These are phyloP conservation scores for Cystobasidium tubakii DNA, from an alignment of 768 basidiomycete genomes.

Conservation along the genomic window DNA sequence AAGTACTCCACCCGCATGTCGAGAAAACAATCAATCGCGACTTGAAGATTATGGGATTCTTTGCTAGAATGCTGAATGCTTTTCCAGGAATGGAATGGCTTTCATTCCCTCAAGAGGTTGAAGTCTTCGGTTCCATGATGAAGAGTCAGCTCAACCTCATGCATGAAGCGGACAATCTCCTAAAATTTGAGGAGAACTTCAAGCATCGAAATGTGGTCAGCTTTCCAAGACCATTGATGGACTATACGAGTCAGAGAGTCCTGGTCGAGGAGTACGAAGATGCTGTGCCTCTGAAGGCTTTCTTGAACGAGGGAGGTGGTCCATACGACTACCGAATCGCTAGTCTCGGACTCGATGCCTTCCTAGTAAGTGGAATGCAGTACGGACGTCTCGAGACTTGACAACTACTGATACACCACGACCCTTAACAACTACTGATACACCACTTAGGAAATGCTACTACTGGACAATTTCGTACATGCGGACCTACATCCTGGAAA, in stretches of 20 bases:
- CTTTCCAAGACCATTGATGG: constrained; percentile 78
- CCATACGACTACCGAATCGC: constrained; percentile 84
- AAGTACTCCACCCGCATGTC: constrained; percentile 85
- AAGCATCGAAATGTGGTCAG: constrained; percentile 65
- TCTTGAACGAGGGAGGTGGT: constrained; percentile 83
- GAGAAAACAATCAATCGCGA: constrained; percentile 76
- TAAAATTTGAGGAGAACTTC: constrained; percentile 80
- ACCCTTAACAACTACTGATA: no score
- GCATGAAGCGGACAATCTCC: constrained; percentile 80
- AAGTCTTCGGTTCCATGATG: constrained; percentile 96
- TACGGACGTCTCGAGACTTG: no score
- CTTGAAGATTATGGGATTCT: constrained; percentile 89
- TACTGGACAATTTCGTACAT: constrained; percentile 96
- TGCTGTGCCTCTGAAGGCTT: constrained; percentile 78
- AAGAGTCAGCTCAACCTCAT: constrained; percentile 83
- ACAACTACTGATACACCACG: no score
- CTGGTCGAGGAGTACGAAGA: constrained; percentile 90
- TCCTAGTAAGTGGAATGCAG: constrained; percentile 68
- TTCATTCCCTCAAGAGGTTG: constrained; percentile 88
- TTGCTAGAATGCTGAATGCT: constrained; percentile 68
- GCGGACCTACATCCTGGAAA: constrained; percentile 63
- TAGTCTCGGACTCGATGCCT: constrained; percentile 87
- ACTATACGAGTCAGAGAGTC: constrained; percentile 74
- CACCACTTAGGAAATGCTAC: constrained; percentile 78
- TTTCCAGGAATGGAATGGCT: constrained; percentile 95